Base-by-base conservation (phyloP, 2,329 filamentous ascomycete species). In the Penicillium sp. region DNA sequence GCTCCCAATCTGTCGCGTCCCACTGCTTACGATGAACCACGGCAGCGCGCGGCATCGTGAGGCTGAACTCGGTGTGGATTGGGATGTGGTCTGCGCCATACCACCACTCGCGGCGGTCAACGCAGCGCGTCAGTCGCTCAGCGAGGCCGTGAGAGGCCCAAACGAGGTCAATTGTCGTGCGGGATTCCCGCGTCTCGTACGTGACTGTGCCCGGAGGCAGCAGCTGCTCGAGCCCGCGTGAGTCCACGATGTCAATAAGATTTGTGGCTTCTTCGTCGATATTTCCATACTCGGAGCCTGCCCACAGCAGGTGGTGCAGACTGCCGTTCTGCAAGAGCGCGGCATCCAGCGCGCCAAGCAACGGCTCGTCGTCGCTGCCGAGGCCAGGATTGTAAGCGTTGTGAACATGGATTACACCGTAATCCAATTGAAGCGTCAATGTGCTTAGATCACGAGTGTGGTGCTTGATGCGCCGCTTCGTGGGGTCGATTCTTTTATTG, bases 401-500 rank as follows among this genome's bases (percentile, higher is more conserved):
- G 42, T 45, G 42, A 6, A 45, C n/a, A 12, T 45, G 18, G 7
- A 20, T 16, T n/a, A 20, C n/a, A 4, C 42, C 42, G 8, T 8
- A 5, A 24, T 3, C 21, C 4, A 14, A 3, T 4, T 45, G 42
- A n/a, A 45, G 42, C 3, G n/a, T 45, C 42, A 45, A 12, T 14
- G 33, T 38, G 33, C 33, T 38, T 4, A 38, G 9, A 38, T 38
- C 33, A 3, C 33, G 5, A 11, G 5, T 14, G 33, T 38, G 33
- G 11, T 6, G 11, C 33, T 14, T 4, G 5, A 38, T 38, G 3
- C 12, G 5, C 62, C 56, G 64, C 18, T 24, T 47, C 14, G n/a
- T 57, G 11, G 61, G 53, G 46, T 63, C 61, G 45, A 65, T 51
- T 26, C 47, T 57, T 52, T 64, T 67, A 40, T 65, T 66, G 11